Evolutionary conservation across 345 rosid genomes (phyloP).

Genomic region (Salix udensis): DNA sequence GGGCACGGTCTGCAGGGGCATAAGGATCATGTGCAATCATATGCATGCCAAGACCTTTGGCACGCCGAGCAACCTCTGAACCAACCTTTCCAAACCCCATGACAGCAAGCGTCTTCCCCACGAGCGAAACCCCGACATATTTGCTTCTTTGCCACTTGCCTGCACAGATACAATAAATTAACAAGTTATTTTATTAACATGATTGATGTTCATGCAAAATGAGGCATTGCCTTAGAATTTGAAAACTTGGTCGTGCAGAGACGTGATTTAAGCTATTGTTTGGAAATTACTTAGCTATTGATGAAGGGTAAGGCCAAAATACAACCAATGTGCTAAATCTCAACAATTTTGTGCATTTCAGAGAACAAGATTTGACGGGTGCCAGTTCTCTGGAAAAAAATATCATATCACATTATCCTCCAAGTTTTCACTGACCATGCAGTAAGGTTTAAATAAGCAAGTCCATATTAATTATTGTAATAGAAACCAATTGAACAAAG

Average conservation of each 20-base stretch:
- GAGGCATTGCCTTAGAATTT: not conserved
- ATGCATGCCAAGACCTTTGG: slow-evolving; percentile 27
- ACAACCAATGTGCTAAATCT: not conserved
- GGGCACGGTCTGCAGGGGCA: slow-evolving; percentile 24
- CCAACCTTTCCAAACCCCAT: slow-evolving; percentile 32
- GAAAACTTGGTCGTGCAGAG: not conserved
- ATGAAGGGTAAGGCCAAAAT: not conserved
- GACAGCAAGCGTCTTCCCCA: slow-evolving; percentile 27
- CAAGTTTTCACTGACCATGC: not conserved
- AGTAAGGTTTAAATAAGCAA: not conserved
- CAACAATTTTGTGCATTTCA: not conserved
- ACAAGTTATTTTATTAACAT: not conserved
- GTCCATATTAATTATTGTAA: not conserved
- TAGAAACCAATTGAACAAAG: not conserved
- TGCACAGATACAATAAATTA: not conserved
- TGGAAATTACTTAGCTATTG: not conserved
- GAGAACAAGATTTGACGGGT: not conserved
- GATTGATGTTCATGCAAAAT: not conserved
- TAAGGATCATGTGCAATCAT: slow-evolving; percentile 30
- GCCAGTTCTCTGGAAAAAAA: too few relatives aligned
- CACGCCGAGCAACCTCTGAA: slow-evolving; percentile 26
- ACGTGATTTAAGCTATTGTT: not conserved
- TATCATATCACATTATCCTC: not conserved
- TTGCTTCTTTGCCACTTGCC: slow-evolving; percentile 30
- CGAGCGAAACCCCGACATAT: slow-evolving; percentile 24